Evolutionary conservation across 2,329 filamentous ascomycete species (phyloP).

Genomic region (Colletotrichum aenigma): DNA sequence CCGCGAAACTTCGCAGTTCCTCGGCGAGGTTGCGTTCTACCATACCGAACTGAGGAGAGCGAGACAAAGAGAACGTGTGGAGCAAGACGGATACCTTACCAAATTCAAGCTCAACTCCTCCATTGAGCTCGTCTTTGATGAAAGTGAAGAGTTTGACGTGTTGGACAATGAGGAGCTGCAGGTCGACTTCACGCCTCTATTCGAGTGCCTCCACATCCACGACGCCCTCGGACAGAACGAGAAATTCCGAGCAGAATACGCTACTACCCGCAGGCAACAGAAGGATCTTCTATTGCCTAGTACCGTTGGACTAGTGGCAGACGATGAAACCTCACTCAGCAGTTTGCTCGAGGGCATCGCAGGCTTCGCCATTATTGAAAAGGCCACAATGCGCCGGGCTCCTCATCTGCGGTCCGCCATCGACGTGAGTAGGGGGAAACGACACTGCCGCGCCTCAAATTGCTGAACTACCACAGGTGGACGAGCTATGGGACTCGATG

Average conservation of each 20-base stretch:
- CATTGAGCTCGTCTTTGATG: slow-evolving; percentile 93
- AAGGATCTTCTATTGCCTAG: slow-evolving; percentile 87
- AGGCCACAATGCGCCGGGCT: slow-evolving; percentile 86
- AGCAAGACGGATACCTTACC: slow-evolving; percentile 74
- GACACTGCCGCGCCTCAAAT: neutral
- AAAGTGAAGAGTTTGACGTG: slow-evolving; percentile 94
- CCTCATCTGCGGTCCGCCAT: slow-evolving; percentile 81
- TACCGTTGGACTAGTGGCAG: slow-evolving; percentile 76
- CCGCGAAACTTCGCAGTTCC: slow-evolving; percentile 91
- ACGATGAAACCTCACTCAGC: slow-evolving; percentile 86
- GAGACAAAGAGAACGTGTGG: slow-evolving; percentile 81
- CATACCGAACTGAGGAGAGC: slow-evolving; percentile 88
- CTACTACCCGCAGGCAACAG: slow-evolving; percentile 86
- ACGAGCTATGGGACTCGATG: slow-evolving; percentile 98
- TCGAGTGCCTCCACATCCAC: slow-evolving; percentile 95
- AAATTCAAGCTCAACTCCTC: slow-evolving; percentile 94
- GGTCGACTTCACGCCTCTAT: slow-evolving; percentile 92
- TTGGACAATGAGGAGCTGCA: slow-evolving; percentile 94
- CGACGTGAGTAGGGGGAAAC: slow-evolving; percentile 65
- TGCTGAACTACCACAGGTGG: slow-evolving; percentile 63
- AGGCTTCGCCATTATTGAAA: slow-evolving; percentile 96
- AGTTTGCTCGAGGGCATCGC: slow-evolving; percentile 91
- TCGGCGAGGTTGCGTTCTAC: slow-evolving; percentile 96
- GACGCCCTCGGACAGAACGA: slow-evolving; percentile 92
- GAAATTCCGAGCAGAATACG: slow-evolving; percentile 88